Evolutionary conservation across 768 basidiomycete genomes (phyloP), one percentile per base, ranked within the genome.

Genomic region (Rhizopogon salebrosus): DNA sequence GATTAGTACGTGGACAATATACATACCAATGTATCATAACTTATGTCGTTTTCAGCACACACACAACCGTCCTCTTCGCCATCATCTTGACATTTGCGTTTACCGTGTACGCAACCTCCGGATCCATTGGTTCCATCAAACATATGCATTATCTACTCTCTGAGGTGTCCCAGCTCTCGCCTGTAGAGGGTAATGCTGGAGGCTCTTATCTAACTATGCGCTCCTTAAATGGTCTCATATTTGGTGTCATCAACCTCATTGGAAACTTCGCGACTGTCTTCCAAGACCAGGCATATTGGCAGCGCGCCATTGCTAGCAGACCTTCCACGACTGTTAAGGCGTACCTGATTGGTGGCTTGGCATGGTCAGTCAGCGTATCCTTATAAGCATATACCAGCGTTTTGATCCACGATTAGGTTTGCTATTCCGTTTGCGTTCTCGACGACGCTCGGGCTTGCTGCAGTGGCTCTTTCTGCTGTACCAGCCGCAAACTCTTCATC

Each of bases 241-340:
- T 93, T 54, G 85, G 92, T 18, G 83, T 94, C 16, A 87, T 95
- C 69, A 94, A 93, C 66, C 80, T 92, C 58, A 83, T 89, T 51
- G 91, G 92, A 2, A 92, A 93, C 66, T 92, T 92, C 59, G 75
- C 79, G 23, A 81, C 77, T 9, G 80, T 84, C 3, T 80, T 81
- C 61, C 76, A 80, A 60, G 79, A 81, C 54, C 85, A 89, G 62
- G 86, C 89, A 0, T 98, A 95, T 69, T 95, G 90, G 85, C 91
- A 93, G 63, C 80, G 92, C 11, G 93, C 93, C 1, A 92, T 97
- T 62, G 94, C 95, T 1, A 87, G 85, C 54, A 74, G 84, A 14
- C 92, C 92, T 0, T 84, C 82, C 1, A 84, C 79, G n/a, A 88
- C 87, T 11, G 92, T 95, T 54, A 94, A 93, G 67, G 94, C 89